A percentile compares a stretch with the other conserved stretches of the same genome.
Evolutionary conservation across 768 basidiomycete genomes (phyloP).

Genomic region (Mycena kentingensis): DNA sequence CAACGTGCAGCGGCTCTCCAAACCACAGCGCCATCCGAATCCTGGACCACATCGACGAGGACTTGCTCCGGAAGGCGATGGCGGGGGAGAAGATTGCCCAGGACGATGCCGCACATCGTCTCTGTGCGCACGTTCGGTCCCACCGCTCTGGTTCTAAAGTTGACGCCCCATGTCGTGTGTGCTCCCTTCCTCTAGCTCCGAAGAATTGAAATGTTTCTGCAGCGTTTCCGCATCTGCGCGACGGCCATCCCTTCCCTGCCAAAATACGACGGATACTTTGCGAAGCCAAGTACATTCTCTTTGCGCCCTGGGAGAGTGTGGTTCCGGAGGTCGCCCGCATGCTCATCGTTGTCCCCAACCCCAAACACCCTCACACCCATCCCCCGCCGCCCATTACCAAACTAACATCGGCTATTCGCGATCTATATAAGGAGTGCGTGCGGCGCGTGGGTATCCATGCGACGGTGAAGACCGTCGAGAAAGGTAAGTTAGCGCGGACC

Average conservation of each 20-base stretch:
- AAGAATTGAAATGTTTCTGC: neutral
- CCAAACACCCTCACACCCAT: conserved; percentile 1
- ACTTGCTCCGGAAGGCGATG: neutral
- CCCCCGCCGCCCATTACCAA: conserved; percentile 6
- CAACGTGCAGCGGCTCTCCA: neutral
- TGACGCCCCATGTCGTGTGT: conserved; percentile 2
- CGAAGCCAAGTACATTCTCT: conserved; percentile 1
- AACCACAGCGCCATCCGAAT: neutral
- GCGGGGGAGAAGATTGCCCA: neutral
- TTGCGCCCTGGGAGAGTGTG: neutral
- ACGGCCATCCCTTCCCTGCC: conserved; percentile 1
- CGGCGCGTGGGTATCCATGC: neutral
- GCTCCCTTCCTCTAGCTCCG: neutral
- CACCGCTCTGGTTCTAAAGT: conserved; percentile 1
- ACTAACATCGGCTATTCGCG: neutral
- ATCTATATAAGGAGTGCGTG: conserved; percentile 3
- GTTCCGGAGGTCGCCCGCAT: neutral
- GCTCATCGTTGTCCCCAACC: neutral
- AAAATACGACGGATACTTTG: neutral
- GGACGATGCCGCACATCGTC: neutral
- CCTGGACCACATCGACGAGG: conserved; percentile 3
- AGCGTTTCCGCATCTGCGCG: conserved; percentile 2
- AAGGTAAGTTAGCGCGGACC: neutral
- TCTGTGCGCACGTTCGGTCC: neutral
- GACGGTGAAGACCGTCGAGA: neutral